Percentiles rank a stretch among this genome's conserved stretches.
Conservation (phyloP, 768 basidiomycete species). For the Suillus cothurnatus region DNA sequence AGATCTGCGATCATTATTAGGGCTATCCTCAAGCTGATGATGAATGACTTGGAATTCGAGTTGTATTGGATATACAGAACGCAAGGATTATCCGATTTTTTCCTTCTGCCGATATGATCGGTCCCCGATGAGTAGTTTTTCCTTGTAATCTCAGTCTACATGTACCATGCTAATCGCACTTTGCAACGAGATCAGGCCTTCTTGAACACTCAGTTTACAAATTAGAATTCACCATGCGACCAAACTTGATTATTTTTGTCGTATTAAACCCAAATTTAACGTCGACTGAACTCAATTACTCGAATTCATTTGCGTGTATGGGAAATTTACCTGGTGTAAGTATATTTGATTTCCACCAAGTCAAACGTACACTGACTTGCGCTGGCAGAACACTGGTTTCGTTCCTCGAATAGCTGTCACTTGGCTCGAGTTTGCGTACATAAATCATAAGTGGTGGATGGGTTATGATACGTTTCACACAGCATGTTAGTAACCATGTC, state of each 20-base stretch:
- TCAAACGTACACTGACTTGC: neutral
- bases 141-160: neutral
- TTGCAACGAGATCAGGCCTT: neutral
- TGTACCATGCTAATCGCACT: neutral
- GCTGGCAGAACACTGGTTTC: neutral
- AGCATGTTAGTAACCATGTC: neutral
- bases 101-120: neutral
- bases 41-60: neutral
- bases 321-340: neutral
- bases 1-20: neutral
- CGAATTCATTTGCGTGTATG: neutral
- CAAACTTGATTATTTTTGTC: neutral
- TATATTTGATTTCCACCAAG: neutral
- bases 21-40: neutral
- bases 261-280: neutral
- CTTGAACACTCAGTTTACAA: neutral
- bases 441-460: neutral
- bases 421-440: neutral
- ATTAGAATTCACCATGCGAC: neutral
- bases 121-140: neutral
- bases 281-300: neutral
- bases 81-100: neutral
- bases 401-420: neutral
- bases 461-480: neutral
- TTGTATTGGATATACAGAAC: neutral